Percentiles rank a stretch among this genome's conserved stretches.
Evolutionary conservation across 2,329 filamentous ascomycete species (phyloP).

Genomic region (Sporothrix phasma): DNA sequence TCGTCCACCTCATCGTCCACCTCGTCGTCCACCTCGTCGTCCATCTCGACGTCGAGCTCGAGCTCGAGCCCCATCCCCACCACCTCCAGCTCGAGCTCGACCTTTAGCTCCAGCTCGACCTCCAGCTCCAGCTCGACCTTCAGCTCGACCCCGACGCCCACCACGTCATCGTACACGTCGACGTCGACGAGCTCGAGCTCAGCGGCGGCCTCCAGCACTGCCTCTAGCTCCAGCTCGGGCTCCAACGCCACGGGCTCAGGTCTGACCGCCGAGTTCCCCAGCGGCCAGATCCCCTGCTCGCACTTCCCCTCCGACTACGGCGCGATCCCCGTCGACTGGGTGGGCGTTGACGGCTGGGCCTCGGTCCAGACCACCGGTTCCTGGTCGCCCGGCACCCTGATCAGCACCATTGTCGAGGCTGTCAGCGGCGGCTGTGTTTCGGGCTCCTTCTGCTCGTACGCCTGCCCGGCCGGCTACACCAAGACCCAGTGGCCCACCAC

Average conservation of each 20-base stretch:
- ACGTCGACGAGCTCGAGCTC: slow-evolving; percentile 3
- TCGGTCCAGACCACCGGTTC: slow-evolving; percentile 58
- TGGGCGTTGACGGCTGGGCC: slow-evolving; percentile 64
- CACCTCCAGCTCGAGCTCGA: neutral
- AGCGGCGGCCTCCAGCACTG: slow-evolving; percentile 21
- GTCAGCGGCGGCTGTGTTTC: slow-evolving; percentile 50
- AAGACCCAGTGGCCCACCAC: slow-evolving; percentile 77
- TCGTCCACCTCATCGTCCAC: slow-evolving; percentile 23
- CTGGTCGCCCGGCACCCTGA: slow-evolving; percentile 40
- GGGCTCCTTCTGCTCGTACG: slow-evolving; percentile 78
- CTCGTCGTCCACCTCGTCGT: neutral
- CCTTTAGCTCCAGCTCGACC: neutral
- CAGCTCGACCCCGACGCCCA: no score
- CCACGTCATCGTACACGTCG: neutral
- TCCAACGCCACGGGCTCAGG: no score
- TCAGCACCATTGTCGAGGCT: slow-evolving; percentile 57
- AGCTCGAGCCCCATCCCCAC: neutral
- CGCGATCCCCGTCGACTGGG: slow-evolving; percentile 58
- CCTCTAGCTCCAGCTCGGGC: slow-evolving; percentile 29
- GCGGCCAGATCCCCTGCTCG: slow-evolving; percentile 59
- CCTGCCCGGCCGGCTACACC: slow-evolving; percentile 82
- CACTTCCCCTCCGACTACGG: slow-evolving; percentile 75
- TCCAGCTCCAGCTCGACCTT: slow-evolving; percentile 22
- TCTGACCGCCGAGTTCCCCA: slow-evolving; percentile 61
- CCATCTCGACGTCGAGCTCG: neutral